A percentile compares a stretch with the other conserved stretches of the same genome.
phyloP scores from a whole-genome alignment of 768 basidiomycete genomes.

The Sporobolomyces pararoseus region DNA sequence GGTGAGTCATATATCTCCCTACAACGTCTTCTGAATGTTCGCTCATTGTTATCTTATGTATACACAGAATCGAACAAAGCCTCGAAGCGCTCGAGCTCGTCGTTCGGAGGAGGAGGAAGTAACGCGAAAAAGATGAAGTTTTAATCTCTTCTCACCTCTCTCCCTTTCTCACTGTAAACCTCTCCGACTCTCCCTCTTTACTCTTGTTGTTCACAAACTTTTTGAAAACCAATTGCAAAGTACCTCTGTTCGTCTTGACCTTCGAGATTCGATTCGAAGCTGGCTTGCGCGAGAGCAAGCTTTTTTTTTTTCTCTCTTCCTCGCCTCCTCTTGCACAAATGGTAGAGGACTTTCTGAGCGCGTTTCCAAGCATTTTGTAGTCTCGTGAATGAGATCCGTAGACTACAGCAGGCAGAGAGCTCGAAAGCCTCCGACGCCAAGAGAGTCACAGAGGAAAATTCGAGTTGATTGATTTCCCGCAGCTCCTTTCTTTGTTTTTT shows the following conservation, averaged over 20 bases:
- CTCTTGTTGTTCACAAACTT: background rate
- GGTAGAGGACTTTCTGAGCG: background rate
- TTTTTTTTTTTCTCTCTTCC: background rate
- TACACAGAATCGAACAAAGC: constrained; percentile 18
- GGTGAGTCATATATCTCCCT: background rate
- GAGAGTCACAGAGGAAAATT: too few species aligned
- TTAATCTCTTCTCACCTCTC: background rate
- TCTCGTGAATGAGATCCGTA: background rate
- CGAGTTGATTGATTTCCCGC: background rate
- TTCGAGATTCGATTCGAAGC: background rate
- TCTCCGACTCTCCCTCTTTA: background rate
- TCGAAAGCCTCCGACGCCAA: background rate
- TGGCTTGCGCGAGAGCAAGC: background rate
- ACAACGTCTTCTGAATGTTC: background rate
- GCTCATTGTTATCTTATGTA: too few species aligned
- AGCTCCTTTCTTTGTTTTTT: background rate
- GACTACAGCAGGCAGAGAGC: too few species aligned
- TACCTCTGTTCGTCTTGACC: too few species aligned
- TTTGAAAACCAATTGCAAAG: too few species aligned
- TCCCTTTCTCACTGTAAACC: background rate
- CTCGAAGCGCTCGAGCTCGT: constrained; percentile 27
- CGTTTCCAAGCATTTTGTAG: background rate
- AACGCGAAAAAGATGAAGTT: constrained; percentile 25
- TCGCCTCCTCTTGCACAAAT: too few species aligned
- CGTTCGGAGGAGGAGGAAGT: constrained; percentile 15